Conservation (phyloP, 495 filamentous ascomycete genomes). For the Daldinia childiae region DNA sequence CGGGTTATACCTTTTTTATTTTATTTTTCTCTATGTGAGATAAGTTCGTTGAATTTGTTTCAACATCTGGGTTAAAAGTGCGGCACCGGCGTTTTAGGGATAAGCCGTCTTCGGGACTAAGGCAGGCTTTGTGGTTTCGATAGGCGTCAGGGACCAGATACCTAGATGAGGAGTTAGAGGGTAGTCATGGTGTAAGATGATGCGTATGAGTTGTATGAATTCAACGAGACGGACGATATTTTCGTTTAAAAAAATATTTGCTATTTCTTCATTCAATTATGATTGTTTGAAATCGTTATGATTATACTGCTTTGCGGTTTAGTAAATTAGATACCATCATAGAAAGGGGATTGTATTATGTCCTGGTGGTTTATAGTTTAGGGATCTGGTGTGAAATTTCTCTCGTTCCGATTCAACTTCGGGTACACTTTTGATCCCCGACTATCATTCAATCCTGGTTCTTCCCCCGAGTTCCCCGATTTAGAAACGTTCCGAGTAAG, state of each 20-base stretch:
- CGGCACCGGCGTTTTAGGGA: constrained; percentile 15
- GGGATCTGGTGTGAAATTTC: neutral
- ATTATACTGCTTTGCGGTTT: too few species aligned
- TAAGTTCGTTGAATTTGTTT: constrained; percentile 1
- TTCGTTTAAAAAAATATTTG: neutral
- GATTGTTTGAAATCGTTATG: too few species aligned
- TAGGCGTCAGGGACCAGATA: constrained; percentile 25
- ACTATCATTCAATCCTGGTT: neutral
- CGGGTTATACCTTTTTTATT: constrained; percentile 8
- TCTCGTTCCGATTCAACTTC: neutral
- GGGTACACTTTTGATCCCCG: neutral
- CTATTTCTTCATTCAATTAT: neutral
- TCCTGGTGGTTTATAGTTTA: too few species aligned
- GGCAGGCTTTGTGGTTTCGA: neutral
- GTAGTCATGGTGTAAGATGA: neutral
- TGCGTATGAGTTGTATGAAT: constrained; percentile 9
- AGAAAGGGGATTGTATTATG: too few species aligned
- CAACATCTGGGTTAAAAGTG: constrained; percentile 8
- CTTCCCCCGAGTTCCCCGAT: neutral
- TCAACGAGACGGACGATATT: neutral
- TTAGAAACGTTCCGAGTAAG: neutral
- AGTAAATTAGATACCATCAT: too few species aligned
- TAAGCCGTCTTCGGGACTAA: constrained; percentile 3
- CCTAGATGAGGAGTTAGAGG: constrained; percentile 1
- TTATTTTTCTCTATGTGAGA: neutral